Evolutionary conservation across 345 rosid species (phyloP), one percentile per base, ranked within the genome.

Genomic region (Gossypium herbaceum): DNA sequence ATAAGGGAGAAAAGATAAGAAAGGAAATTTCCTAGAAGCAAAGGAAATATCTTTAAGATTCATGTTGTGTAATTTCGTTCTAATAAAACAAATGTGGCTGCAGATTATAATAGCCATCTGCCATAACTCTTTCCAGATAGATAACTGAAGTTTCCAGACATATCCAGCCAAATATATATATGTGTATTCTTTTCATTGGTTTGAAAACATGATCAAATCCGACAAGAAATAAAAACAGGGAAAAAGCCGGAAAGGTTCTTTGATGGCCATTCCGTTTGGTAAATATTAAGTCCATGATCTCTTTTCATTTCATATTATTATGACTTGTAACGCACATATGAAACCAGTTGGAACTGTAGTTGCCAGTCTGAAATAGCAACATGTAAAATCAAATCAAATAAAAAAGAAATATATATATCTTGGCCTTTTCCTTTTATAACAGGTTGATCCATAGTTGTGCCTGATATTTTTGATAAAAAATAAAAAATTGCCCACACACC

Each of bases 81-180:
- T 15, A 13, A 3, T 24, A 6, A 22, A 47, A 22, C 71, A 67
- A 22, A 47, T 67, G 1, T 45, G 55, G 39, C 19, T 15, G 1
- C 55, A 12, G 71, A 20, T 47, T 44, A 12, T n/a, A 66, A 20
- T 64, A 41, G 68, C 25, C 20, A 41, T 41, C 24, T 9, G 50
- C 51, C n/a, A 64, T 1, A 63, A 39, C 48, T n/a, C 22, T 41
- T 64, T 64, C 27, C 19, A 19, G 34, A 15, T 66, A 22, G 71
- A 19, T 20, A 48, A 66, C 54, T 44, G 55, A 67, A 67, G 71
- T 22, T 45, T 67, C 71, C 71, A 12, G 56, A 67, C 41, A 45
- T 67, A 55, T 47, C 41, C 69, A 43, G 25, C 51, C 69, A 64
- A 41, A 51, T 20, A 19, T 19, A 7, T 13, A 6, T 51, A 3